Evolutionary conservation across 345 rosid genomes (phyloP), one percentile per base, ranked within the genome.

Genomic region (Hibiscus tridactylites): DNA sequence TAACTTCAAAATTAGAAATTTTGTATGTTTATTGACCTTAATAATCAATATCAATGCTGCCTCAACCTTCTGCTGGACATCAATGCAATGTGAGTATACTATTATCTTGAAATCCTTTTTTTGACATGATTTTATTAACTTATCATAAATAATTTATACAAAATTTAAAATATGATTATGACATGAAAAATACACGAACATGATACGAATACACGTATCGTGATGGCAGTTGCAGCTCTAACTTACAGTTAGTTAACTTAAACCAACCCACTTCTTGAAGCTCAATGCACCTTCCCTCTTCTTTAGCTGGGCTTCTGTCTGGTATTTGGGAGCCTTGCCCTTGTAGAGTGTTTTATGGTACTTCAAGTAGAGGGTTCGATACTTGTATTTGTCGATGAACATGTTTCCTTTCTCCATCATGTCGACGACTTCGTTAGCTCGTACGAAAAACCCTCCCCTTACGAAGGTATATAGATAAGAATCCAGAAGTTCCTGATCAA

Each of bases 401-500:
- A 92, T 89, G 35, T 85, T 75, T n/a, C 76, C 89, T 60, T 79
- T 86, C 84, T 95, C 97, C 97, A 89, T 83, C 91, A 85, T 83
- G 65, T 72, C 82, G 74, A 88, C 91, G 6, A 86, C 99, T 83
- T 95, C 94, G 65, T 92, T 95, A 4, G 94, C 99, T 65, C 97
- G 77, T 16, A 42, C 71, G 42, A 95, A 90, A 75, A 89, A 92
- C 28, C 97, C 97, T 26, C 99, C 99, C 75, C 97, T 85, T 31
- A 90, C 97, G 33, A 95, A 95, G 19, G 94, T 84, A 64, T 90
- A 88, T n/a, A 92, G 92, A 31, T 90, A 89, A 24, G 97, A 84
- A 81, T 92, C 99, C 60, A 95, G 85, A 77, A 95, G 83, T 76
- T 95, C 99, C 75, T 95, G 94, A 76, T 95, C 99, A 81, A 95